Base-by-base conservation (phyloP, 371 early-diverging fungal species). In the Cokeromyces recurvatus region DNA sequence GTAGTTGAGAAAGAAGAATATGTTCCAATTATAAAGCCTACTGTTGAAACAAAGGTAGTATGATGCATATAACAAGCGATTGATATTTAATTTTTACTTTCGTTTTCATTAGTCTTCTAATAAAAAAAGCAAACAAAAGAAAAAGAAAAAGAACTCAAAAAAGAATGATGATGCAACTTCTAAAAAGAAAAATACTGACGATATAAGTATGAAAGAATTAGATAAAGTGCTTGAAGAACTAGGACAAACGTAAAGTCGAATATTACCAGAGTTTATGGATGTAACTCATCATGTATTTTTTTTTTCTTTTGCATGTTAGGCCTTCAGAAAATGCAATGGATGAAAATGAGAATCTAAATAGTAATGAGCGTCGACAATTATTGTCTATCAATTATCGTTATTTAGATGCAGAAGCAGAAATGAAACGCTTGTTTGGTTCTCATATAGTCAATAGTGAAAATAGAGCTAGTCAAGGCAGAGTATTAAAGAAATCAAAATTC, bases 371-470 rank as follows among this genome's bases (percentile, higher is more conserved):
- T 22, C 68, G 62, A 38, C 69, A 76, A 37, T 64, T 87, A 41
- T 50, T 91, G 21, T 62, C 68, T 2, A 74, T 84, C 39, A 87
- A 92, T 17, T 54, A 79, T 21, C 77, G 82, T 29, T 68, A 67
- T 50, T 63, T 93, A 45, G 91, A 93, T 59, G 84, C 92, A 11
- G 89, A 89, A 51, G 86, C 86, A 14, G 95, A 95, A 61, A 90
- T 92, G 79, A 84, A 84, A 22, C 78, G 87, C 15, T 74, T 90
- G 74, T 94, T 95, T 78, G 94, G 94, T 7, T 86, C 91, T 1
- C 82, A 81, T 24, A 84, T 92, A 20, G 85, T 86, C 29, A 82
- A 82, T 27, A 59, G 52, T 38, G 71, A 71, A 57, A 74, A 43
- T 61, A 75, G 66, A 69, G 66, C 57, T 59, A 65, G 47, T 47